Evolutionary conservation across 139 green algal species (phyloP), one percentile per base, ranked within the genome.

Genomic region (Marvania coccoides): DNA sequence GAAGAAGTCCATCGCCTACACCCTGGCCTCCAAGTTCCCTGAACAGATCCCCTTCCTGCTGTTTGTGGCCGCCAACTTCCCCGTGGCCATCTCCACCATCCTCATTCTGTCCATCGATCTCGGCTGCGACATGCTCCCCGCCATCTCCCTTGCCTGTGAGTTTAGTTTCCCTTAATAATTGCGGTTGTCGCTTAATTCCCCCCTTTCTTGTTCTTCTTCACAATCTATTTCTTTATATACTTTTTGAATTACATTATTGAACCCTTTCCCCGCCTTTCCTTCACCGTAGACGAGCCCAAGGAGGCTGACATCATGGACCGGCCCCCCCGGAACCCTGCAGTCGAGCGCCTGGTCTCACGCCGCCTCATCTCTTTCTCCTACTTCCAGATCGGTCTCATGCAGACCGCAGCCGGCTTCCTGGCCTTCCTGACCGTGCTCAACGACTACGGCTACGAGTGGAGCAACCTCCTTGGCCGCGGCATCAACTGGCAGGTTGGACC

Each of bases 1-100:
- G 3, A 92, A 91, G 74, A 94, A 94, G 78, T 83, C 77, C 36
- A 92, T 94, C 73, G 67, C 46, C 38, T 94, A 94, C 76, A 88
- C 85, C 26, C 82, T 93, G 30, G 85, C 87, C 12, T 83, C 81
- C 57, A 91, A 92, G 59, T 63, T 80, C 28, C 85, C 87, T 9
- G 85, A 94, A 75, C 70, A 72, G 35, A 72, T 72, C 35, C 62
- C 87, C 47, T 88, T 92, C 80, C 69, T 94, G 28, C 31, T 81
- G 34, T 86, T 77, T 74, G 81, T 94, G 3, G 61, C 69, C 12
- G 26, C 77, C 6, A 60, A 63, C 40, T 73, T 94, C 46, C 87
- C 87, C 23, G 68, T 92, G 63, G 83, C 82, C 36, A 80, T 94
- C 29, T 76, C 91, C 60, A 88, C 82, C 47, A 82, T 94, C 42